Base-by-base conservation (phyloP, 805 yeast genomes). In the Saturnispora quitensis region DNA sequence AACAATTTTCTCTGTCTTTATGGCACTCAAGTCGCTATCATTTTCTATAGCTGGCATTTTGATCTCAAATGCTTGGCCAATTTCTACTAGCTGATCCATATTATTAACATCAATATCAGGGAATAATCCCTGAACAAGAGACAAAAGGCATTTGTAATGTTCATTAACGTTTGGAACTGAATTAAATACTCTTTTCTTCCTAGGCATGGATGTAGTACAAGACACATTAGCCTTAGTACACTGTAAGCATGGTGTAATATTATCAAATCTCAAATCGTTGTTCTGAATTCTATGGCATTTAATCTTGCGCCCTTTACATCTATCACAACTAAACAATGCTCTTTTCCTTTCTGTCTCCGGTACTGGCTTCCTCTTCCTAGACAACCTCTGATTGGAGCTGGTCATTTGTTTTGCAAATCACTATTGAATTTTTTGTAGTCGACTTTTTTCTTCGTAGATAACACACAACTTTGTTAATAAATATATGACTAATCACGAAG, bases 91-190 rank as follows among this genome's bases (percentile, higher is more conserved):
- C 25, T 68, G 72, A 40, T 73, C 74, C 38, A 73, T 69, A 50
- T 68, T 72, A 55, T 71, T 69, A 28, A 71, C 65, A 54, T 75
- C 78, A 18, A 68, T 62, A 46, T 73, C 73, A 0, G 78, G 79
- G 53, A 71, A 73, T 4, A 75, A 57, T 0, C 74, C 74, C 8
- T 66, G 62, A 2, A 73, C 69, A 24, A 75, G 53, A 13, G 68
- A 61, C 33, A 68, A 47, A 6, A 75, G 61, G 40, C 75, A 71
- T 53, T 68, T 71, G 53, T 74, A 73, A 56, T 75, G 79, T 8
- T 69, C 57, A 0, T 72, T 68, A 22, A 73, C 62, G 53, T 73
- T 71, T 53, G 73, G 75, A 5, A 71, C 62, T 1, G 76, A 72
- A 0, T 74, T 75, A 52, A 67, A 65, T 25, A 68, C 66, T 17